phyloP scores from a whole-genome alignment of 2,329 filamentous ascomycete species.

The Bipolaris cookei region DNA sequence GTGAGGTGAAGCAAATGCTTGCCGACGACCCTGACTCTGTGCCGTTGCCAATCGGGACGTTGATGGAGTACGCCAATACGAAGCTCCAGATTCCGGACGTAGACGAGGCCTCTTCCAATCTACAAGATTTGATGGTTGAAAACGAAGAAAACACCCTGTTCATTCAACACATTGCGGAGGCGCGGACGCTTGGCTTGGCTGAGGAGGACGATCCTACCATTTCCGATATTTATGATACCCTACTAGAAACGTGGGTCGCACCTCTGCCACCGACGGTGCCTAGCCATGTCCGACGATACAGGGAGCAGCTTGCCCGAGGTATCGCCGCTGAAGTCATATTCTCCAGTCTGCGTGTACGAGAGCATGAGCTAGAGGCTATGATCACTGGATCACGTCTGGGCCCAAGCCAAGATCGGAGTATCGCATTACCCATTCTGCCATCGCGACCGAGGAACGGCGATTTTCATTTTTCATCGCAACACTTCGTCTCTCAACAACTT shows the following conservation, averaged over 20 bases:
- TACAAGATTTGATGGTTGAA: slow-evolving; percentile 28
- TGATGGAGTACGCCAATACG: slow-evolving; percentile 31
- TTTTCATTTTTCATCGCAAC: neutral
- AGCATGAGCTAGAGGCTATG: slow-evolving; percentile 5
- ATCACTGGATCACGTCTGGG: slow-evolving; percentile 10
- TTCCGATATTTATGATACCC: slow-evolving; percentile 37
- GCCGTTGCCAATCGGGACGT: slow-evolving; percentile 23
- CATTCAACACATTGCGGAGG: slow-evolving; percentile 27
- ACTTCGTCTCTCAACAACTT: slow-evolving; percentile 15
- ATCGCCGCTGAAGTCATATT: slow-evolving; percentile 49
- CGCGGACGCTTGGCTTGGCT: slow-evolving; percentile 19
- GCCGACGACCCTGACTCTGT: slow-evolving; percentile 3
- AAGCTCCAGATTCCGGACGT: slow-evolving; percentile 35
- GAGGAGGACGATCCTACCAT: slow-evolving; percentile 24
- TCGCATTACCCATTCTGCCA: slow-evolving; percentile 29
- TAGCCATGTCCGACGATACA: slow-evolving; percentile 33
- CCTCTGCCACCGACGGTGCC: slow-evolving; percentile 36
- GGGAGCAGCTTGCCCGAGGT: slow-evolving; percentile 42
- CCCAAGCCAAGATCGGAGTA: slow-evolving; percentile 16
- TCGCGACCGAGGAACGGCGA: slow-evolving; percentile 20
- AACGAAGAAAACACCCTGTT: neutral
- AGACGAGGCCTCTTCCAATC: slow-evolving; percentile 35
- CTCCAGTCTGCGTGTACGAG: slow-evolving; percentile 36
- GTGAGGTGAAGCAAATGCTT: slow-evolving; percentile 24
- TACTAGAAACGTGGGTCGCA: slow-evolving; percentile 43